phyloP scores from a whole-genome alignment of 352 stramenopile genomes.

The Pythium dissotocum region DNA sequence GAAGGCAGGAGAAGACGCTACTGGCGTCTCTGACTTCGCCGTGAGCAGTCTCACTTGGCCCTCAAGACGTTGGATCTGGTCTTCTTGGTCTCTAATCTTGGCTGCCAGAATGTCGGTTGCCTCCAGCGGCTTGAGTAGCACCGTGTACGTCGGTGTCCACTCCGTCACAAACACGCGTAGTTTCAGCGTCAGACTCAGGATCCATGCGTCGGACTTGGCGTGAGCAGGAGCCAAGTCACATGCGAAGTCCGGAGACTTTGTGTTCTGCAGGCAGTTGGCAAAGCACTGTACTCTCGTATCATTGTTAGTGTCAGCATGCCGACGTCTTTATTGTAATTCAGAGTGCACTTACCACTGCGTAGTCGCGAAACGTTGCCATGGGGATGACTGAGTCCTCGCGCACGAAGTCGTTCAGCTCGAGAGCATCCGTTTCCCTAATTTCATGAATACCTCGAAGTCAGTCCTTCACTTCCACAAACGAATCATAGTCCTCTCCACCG shows the following conservation, averaged over 20 bases:
- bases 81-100: slow-evolving; percentile 23
- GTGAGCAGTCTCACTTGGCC: not conserved
- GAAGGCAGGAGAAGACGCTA: not conserved
- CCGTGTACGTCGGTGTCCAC: slow-evolving; percentile 15
- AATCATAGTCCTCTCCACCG: too few species aligned
- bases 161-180: slow-evolving; percentile 9
- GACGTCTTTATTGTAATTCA: too few species aligned
- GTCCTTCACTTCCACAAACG: too few species aligned
- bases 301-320: not conserved
- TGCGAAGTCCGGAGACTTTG: not conserved
- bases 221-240: not conserved
- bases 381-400: slow-evolving; percentile 1
- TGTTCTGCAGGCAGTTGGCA: not conserved
- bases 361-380: slow-evolving; percentile 14
- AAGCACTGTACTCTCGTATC: slow-evolving; percentile 5
- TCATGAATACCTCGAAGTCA: too few species aligned
- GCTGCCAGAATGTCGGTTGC: slow-evolving; percentile 10
- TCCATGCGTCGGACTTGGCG: not conserved
- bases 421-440: not conserved
- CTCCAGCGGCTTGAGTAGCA: slow-evolving; percentile 16
- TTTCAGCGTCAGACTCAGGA: slow-evolving; percentile 9
- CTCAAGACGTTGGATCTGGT: slow-evolving; percentile 5
- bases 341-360: slow-evolving; percentile 2
- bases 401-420: not conserved
- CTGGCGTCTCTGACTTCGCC: not conserved